Evolutionary conservation across 768 basidiomycete genomes (phyloP), one percentile per base, ranked within the genome.

Genomic region (Phanerochaete carnosa): DNA sequence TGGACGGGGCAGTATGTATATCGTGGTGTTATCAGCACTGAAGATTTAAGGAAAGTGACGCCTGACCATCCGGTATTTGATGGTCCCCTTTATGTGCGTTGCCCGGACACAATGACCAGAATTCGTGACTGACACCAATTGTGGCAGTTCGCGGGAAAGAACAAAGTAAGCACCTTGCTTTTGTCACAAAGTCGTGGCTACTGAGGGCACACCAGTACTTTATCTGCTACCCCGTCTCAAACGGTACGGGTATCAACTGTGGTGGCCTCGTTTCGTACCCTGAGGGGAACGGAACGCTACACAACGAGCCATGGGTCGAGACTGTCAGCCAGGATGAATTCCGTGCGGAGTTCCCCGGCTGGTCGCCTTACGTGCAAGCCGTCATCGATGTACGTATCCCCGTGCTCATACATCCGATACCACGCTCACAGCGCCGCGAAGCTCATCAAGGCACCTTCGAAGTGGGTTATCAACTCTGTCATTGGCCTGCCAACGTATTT

Each of bases 361-460:
- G 68, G 69, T 69, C 71, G 39, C 62, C 64, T 1, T 56, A 64
- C n/a, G 65, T 68, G 0, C 50, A 59, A 11, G 55, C 45, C 12
- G 43, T 71, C 13, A 23, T 71, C 16, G 58, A 67, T n/a, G 72
- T 72, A 52, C 33, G 33, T 35, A 6, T 35, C 33, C 13, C 13
- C 33, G 33, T n/a, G n/a, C n/a, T n/a, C n/a, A n/a, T n/a, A n/a
- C n/a, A n/a, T n/a, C n/a, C n/a, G n/a, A n/a, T n/a, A n/a, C n/a
- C n/a, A n/a, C n/a, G 30, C 77, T 80, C 43, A 77, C 83, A 11
- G 83, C 86, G 2, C 68, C 75, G 3, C 89, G 84, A 82, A 83
- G 81, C 63, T 79, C 61, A 71, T 83, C 50, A 71, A 76, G 56
- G 72, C 73, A 16, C 76, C 80, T 1, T 81, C 73, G 55, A 81